A percentile compares a stretch with the other conserved stretches of the same genome.
phyloP scores from a whole-genome alignment of 768 basidiomycete species.

The Phanerodontia chrysosporium region DNA sequence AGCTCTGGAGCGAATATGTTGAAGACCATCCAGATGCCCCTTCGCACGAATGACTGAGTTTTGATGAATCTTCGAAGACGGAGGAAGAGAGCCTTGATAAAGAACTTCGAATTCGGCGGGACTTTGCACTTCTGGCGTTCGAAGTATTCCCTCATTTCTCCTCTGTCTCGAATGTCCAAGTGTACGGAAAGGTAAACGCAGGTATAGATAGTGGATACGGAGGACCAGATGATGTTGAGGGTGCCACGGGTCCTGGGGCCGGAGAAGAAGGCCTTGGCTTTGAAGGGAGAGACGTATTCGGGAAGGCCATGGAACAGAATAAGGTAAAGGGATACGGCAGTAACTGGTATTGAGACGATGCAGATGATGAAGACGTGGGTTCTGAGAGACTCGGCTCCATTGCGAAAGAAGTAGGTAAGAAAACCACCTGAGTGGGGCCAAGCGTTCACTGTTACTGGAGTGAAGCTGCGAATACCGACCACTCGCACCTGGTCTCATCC shows the following conservation, averaged over 20 bases:
- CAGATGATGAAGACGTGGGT: too few species aligned
- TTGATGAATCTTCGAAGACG: too few species aligned
- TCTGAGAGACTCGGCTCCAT: too few species aligned
- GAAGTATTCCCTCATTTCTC: not conserved
- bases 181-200: conserved; percentile 4
- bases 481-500: too few species aligned
- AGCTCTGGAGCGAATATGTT: conserved; percentile 1
- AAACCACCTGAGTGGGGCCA: too few species aligned
- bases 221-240: not conserved
- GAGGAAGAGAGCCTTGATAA: too few species aligned
- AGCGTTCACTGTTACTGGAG: too few species aligned
- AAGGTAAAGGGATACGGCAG: not conserved
- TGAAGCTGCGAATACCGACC: too few species aligned
- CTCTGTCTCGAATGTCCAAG: not conserved
- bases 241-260: not conserved
- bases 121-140: not conserved
- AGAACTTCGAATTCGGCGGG: too few species aligned
- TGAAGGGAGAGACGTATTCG: conserved; percentile 15
- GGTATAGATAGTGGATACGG: conserved; percentile 3
- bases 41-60: not conserved
- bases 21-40: not conserved
- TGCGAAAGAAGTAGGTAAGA: too few species aligned
- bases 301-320: not conserved
- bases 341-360: not conserved
- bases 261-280: not conserved